phyloP scores from a whole-genome alignment of 805 yeast species.

The Zygotorulaspora chibaensis region DNA sequence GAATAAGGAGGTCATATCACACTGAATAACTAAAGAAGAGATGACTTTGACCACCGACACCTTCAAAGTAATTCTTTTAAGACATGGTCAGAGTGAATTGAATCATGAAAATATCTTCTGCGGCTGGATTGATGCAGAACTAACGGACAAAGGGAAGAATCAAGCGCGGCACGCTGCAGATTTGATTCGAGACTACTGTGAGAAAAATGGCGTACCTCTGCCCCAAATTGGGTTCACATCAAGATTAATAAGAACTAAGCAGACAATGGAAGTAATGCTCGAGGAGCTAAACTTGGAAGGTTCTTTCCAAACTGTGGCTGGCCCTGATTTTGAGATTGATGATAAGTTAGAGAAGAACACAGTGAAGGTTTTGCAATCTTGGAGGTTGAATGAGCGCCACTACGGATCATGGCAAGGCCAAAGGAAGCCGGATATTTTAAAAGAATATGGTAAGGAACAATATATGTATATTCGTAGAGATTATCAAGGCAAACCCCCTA shows the following conservation, averaged over 20 bases:
- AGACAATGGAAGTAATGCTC: slow-evolving; percentile 65
- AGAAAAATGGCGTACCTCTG: slow-evolving; percentile 19
- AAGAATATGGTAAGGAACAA: slow-evolving; percentile 63
- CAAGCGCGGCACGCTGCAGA: slow-evolving; percentile 68
- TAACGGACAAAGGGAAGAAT: slow-evolving; percentile 60
- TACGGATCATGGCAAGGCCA: slow-evolving; percentile 80
- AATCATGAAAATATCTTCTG: slow-evolving; percentile 72
- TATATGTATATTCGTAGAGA: slow-evolving; percentile 80
- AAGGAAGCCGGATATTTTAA: slow-evolving; percentile 61
- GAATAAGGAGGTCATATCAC: not conserved
- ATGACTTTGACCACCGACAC: slow-evolving; percentile 20
- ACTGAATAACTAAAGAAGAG: not conserved
- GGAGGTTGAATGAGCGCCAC: slow-evolving; percentile 83
- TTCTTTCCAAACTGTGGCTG: slow-evolving; percentile 21
- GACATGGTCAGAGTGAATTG: slow-evolving; percentile 84
- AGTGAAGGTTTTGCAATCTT: slow-evolving; percentile 56
- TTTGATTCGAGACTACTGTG: slow-evolving; percentile 44
- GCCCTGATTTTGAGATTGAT: slow-evolving; percentile 10
- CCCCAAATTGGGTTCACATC: slow-evolving; percentile 70
- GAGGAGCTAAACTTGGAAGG: slow-evolving; percentile 40
- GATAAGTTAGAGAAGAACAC: slow-evolving; percentile 40
- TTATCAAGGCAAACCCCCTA: slow-evolving; percentile 66
- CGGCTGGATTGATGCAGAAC: slow-evolving; percentile 78
- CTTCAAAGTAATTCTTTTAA: slow-evolving; percentile 42
- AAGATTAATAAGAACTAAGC: slow-evolving; percentile 66